A percentile compares a stretch with the other conserved stretches of the same genome.
Conservation (phyloP, 768 basidiomycete genomes). For the Pleurotus tuber-regium region DNA sequence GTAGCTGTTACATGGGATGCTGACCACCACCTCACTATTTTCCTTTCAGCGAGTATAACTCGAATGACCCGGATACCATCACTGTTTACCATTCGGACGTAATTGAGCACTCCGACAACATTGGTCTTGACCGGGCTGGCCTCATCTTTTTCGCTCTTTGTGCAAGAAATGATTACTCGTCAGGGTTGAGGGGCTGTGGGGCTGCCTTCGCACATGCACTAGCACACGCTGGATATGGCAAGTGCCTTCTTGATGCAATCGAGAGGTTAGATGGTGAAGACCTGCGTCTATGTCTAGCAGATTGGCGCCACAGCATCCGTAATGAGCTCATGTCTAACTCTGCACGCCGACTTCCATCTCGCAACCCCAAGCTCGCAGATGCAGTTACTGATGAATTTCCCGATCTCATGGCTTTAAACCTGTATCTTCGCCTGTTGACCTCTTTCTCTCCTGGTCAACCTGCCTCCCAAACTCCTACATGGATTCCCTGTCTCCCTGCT, state of each 20-base stretch:
- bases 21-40: constrained; percentile 30
- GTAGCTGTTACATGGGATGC: background rate
- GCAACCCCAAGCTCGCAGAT: constrained; percentile 23
- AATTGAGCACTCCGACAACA: constrained; percentile 16
- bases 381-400: constrained; percentile 29
- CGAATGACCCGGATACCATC: constrained; percentile 45
- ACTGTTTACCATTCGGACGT: constrained; percentile 49
- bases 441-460: background rate
- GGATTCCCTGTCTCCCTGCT: too few relatives aligned
- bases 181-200: constrained; percentile 21
- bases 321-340: constrained; percentile 9
- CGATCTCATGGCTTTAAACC: constrained; percentile 28
- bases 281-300: constrained; percentile 5
- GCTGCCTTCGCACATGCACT: background rate
- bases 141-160: background rate
- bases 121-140: background rate
- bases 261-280: constrained; percentile 12
- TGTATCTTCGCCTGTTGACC: constrained; percentile 35
- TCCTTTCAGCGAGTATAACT: too few relatives aligned
- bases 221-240: constrained; percentile 26
- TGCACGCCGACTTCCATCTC: constrained; percentile 20
- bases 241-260: constrained; percentile 22
- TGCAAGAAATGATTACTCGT: background rate
- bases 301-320: constrained; percentile 11
- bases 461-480: background rate